A percentile compares a stretch with the other conserved stretches of the same genome.
Evolutionary conservation across 192 early-diverging fungal genomes (phyloP).

Genomic region (Mortierella hygrophila): DNA sequence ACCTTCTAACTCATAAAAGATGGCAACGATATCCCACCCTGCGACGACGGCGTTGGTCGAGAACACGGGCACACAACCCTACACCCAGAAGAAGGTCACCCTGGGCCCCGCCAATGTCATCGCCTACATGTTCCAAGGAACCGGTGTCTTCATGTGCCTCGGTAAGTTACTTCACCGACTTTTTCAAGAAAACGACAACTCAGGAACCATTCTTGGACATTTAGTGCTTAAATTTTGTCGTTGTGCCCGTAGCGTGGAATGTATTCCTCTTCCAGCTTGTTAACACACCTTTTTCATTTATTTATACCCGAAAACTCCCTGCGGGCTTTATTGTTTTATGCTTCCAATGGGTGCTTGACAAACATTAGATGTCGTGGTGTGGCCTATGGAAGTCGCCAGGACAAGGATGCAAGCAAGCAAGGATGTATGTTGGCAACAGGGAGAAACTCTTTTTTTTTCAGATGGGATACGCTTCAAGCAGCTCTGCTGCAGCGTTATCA

Average conservation of each 20-base stretch:
- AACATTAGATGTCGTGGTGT: slow-evolving; percentile 39
- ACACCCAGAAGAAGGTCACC: slow-evolving; percentile 41
- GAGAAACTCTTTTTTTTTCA: background rate
- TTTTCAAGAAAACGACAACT: background rate
- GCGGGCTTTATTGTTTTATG: no score
- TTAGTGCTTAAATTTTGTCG: no score
- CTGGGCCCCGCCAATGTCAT: slow-evolving; percentile 42
- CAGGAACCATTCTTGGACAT: background rate
- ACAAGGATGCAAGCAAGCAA: slow-evolving; percentile 55
- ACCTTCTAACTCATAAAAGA: background rate
- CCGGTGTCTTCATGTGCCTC: slow-evolving; percentile 53
- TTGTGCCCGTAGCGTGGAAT: no score
- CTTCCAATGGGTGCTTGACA: no score
- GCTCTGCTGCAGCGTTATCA: background rate
- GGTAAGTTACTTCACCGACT: slow-evolving; percentile 6
- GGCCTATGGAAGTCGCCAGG: slow-evolving; percentile 54
- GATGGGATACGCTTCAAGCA: background rate
- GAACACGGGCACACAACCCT: slow-evolving; percentile 11
- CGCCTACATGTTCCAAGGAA: slow-evolving; percentile 55
- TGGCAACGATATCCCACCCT: slow-evolving; percentile 44
- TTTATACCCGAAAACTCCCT: no score
- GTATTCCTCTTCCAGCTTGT: background rate
- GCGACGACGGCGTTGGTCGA: slow-evolving; percentile 33
- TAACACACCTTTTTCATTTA: background rate
- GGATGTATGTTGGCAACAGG: slow-evolving; percentile 21